Base-by-base conservation (phyloP, 2,329 filamentous ascomycete species). In the Nannizziopsis arthrosporioides region DNA sequence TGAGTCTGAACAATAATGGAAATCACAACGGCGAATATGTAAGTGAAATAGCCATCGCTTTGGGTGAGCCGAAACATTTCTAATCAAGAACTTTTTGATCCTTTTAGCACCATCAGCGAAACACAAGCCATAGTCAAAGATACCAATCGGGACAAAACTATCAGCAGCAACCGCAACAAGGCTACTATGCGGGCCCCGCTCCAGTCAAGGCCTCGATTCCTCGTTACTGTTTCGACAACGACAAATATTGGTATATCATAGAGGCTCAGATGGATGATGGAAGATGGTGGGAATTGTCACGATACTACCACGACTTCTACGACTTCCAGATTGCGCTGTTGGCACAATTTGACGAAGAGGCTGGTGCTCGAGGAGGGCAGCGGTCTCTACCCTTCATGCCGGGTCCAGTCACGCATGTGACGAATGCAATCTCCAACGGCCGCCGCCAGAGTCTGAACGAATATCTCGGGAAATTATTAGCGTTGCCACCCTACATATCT, bases 161-260 rank as follows among this genome's bases (percentile, higher is more conserved):
- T 54, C 61, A 68, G 40, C 68, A 73, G 52, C 63, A 67, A 36
- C 22, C 22, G 7, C 65, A 68, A 45, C 68, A 70, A 47, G 65
- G 66, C 47, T 73, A 80, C 50, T 58, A 60, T 11, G 61, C 62
- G 51, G 69, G 87, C 6, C 79, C 81, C 55, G 84, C 88, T 1
- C 90, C 92, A 0, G 71, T 93, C 42, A 79, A 80, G 49, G 92
- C 90, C 10, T 83, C 80, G 45, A 94, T 96, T 57, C 89, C 90
- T 12, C 78, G 87, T 53, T 96, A 94, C 69, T 94, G 87, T 65
- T 96, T 93, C 61, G 87, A 88, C 51, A 90, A 96, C 62, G 89
- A 95, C 57, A 95, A 95, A 65, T 96, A 96, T 67, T 96, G 92
- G 87, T 98, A 96, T 61, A 85, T 95, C 47, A 90, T 98, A 51